phyloP scores from a whole-genome alignment of 345 rosid species.

The Linum trigynum region DNA sequence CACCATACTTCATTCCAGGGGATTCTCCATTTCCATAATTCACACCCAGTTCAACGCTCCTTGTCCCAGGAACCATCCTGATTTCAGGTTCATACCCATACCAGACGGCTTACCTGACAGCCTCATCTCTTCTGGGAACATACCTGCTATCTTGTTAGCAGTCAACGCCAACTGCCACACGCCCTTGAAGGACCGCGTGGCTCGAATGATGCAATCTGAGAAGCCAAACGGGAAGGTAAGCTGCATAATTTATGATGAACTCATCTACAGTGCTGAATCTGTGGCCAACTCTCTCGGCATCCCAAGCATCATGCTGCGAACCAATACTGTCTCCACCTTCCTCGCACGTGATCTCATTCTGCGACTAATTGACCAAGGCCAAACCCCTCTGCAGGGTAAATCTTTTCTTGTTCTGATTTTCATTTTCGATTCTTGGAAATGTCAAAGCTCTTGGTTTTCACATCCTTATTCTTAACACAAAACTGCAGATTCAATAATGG shows the following conservation, averaged over 20 bases:
- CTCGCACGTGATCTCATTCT: constrained; percentile 14
- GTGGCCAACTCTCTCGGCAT: constrained; percentile 24
- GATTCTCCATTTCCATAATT: constrained; percentile 29
- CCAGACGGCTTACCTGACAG: constrained; percentile 24
- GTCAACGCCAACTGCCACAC: constrained; percentile 35
- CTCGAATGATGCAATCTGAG: constrained; percentile 15
- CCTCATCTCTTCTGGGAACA: constrained; percentile 14
- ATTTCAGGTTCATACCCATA: constrained; percentile 34
- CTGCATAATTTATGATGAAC: constrained; percentile 45
- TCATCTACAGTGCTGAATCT: constrained; percentile 35
- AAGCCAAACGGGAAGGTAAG: constrained; percentile 16
- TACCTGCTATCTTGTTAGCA: constrained; percentile 12
- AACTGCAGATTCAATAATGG: not conserved
- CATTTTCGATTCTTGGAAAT: not conserved
- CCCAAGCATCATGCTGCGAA: constrained; percentile 21
- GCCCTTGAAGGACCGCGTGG: constrained; percentile 29
- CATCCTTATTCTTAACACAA: not conserved
- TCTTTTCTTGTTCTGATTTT: not conserved
- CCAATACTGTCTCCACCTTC: constrained; percentile 14
- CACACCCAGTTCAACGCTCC: constrained; percentile 30
- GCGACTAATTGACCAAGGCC: constrained; percentile 10
- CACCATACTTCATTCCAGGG: constrained; percentile 22
- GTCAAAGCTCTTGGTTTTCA: not conserved
- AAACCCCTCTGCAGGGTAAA: constrained; percentile 21
- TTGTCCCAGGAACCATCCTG: constrained; percentile 17